A percentile compares a stretch with the other conserved stretches of the same genome.
Evolutionary conservation across 768 basidiomycete species (phyloP).

Genomic region (Lentinula edodes): DNA sequence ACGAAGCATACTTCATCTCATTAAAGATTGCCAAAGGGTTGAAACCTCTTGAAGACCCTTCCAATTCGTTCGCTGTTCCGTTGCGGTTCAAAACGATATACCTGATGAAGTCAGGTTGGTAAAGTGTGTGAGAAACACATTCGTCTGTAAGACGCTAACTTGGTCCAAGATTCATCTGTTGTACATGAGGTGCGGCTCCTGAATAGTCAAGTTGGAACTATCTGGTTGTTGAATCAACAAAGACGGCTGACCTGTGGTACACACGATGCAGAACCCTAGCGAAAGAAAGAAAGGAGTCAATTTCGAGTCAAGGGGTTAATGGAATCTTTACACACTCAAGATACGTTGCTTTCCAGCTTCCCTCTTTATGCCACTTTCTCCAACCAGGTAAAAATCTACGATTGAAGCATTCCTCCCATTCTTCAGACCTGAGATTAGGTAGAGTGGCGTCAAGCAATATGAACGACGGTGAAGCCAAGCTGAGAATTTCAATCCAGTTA

Average conservation of each 20-base stretch:
- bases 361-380: slow-evolving; percentile 61
- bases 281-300: slow-evolving; percentile 5
- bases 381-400: slow-evolving; percentile 75
- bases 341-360: slow-evolving; percentile 60
- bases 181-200: slow-evolving; percentile 66
- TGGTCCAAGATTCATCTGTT: slow-evolving; percentile 79
- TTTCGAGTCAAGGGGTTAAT: slow-evolving; percentile 2
- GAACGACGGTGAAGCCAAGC: slow-evolving; percentile 54
- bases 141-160: slow-evolving; percentile 34
- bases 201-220: background rate
- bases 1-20: slow-evolving; percentile 59
- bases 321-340: slow-evolving; percentile 44
- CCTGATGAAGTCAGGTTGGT: slow-evolving; percentile 26
- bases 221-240: background rate
- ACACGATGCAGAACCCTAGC: slow-evolving; percentile 55
- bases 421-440: slow-evolving; percentile 56
- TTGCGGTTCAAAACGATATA: slow-evolving; percentile 74
- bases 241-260: slow-evolving; percentile 39
- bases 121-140: background rate
- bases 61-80: slow-evolving; percentile 67
- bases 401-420: slow-evolving; percentile 75
- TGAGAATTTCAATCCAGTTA: slow-evolving; percentile 76
- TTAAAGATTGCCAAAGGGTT: slow-evolving; percentile 65
- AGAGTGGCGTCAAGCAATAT: slow-evolving; percentile 64
- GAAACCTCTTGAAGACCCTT: slow-evolving; percentile 62